A percentile compares a stretch with the other conserved stretches of the same genome.
Conservation (phyloP, 495 filamentous ascomycete genomes). For the Daldinia vernicosa region DNA sequence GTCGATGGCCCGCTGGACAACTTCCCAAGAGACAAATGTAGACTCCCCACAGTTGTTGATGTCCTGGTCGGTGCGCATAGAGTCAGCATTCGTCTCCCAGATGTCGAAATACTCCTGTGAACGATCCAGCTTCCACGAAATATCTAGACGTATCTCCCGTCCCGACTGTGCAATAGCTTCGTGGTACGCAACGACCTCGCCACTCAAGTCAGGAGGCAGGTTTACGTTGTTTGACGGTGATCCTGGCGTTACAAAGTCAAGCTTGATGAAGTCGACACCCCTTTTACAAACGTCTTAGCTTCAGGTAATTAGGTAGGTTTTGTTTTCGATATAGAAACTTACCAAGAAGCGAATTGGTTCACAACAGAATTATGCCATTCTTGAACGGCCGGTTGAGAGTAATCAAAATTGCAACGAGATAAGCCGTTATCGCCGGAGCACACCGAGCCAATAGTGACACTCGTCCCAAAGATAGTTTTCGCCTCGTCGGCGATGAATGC, state of each 20-base stretch:
- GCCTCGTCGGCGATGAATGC: slow-evolving; percentile 36
- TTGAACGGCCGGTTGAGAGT: slow-evolving; percentile 39
- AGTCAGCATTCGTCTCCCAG: slow-evolving; percentile 43
- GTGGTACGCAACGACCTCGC: slow-evolving; percentile 38
- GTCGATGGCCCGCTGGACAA: slow-evolving; percentile 46
- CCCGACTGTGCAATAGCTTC: slow-evolving; percentile 44
- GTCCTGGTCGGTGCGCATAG: slow-evolving; percentile 46
- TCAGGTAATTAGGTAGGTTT: background rate
- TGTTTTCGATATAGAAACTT: background rate
- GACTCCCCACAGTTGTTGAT: slow-evolving; percentile 41
- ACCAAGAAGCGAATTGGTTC: slow-evolving; percentile 40
- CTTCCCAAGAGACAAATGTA: slow-evolving; percentile 43
- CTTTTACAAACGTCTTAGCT: slow-evolving; percentile 13
- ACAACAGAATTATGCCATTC: slow-evolving; percentile 48
- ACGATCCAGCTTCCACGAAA: slow-evolving; percentile 48
- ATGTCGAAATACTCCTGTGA: slow-evolving; percentile 36
- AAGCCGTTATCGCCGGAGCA: slow-evolving; percentile 40
- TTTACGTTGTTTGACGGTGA: slow-evolving; percentile 38
- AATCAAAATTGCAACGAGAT: slow-evolving; percentile 44
- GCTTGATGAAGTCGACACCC: slow-evolving; percentile 46
- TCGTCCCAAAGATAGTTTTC: slow-evolving; percentile 43
- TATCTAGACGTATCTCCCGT: slow-evolving; percentile 42
- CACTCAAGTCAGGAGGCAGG: slow-evolving; percentile 35
- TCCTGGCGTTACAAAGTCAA: slow-evolving; percentile 47
- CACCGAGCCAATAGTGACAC: slow-evolving; percentile 40